Percentiles rank a stretch among this genome's conserved stretches.
Conservation (phyloP, 352 stramenopile genomes). For the Globisporangium spiculum region DNA sequence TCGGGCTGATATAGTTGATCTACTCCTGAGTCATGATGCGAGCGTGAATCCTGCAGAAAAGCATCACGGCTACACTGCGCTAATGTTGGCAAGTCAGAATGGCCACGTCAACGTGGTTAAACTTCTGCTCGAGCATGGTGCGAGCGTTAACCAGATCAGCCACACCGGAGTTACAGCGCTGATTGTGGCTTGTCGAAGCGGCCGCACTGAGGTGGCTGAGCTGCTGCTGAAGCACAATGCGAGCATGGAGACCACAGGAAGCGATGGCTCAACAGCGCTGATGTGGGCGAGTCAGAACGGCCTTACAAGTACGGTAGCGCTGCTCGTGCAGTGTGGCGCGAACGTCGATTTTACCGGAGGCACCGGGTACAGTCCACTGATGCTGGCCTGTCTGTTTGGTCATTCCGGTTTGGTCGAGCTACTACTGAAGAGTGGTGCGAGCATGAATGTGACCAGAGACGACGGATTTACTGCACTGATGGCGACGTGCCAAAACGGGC, state of each 20-base stretch:
- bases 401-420: not conserved
- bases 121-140: not conserved
- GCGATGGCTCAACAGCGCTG: not conserved
- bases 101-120: not conserved
- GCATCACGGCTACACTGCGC: not conserved
- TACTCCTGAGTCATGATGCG: not conserved
- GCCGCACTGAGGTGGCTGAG: not conserved
- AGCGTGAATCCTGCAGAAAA: not conserved
- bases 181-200: not conserved
- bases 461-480: not conserved
- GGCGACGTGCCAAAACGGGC: not conserved
- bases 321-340: not conserved
- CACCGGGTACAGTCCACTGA: not conserved
- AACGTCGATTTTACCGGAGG: not conserved
- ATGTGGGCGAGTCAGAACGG: not conserved
- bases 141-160: not conserved
- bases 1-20: not conserved
- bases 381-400: not conserved
- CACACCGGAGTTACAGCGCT: not conserved
- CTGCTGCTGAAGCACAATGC: not conserved
- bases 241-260: not conserved
- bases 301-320: not conserved
- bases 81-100: not conserved
- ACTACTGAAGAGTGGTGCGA: not conserved
- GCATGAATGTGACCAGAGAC: not conserved